phyloP scores from a whole-genome alignment of 805 yeast genomes.

The Saccharomycopsis oosterbeekiorum region DNA sequence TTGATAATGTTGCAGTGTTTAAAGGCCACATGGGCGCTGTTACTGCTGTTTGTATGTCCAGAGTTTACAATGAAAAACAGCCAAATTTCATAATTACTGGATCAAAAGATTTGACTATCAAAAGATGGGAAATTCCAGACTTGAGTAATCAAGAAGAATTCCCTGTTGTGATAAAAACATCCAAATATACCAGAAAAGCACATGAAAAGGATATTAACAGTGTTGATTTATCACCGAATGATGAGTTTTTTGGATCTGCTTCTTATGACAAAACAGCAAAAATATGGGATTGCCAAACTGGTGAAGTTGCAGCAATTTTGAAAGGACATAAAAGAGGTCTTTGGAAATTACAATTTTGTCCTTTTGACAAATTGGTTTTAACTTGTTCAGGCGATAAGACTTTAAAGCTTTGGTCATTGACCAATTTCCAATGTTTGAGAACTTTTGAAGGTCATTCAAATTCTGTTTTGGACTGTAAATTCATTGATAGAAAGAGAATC shows the following conservation, averaged over 20 bases:
- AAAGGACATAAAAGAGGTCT: conserved; percentile 91
- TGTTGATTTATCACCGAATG: conserved; percentile 84
- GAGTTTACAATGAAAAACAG: conserved; percentile 29
- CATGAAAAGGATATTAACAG: conserved; percentile 95
- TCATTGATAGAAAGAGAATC: conserved; percentile 57
- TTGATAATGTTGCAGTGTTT: conserved; percentile 28
- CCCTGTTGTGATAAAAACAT: conserved; percentile 22
- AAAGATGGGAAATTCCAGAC: conserved; percentile 71
- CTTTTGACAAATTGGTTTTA: conserved; percentile 62
- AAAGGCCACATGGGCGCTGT: conserved; percentile 84
- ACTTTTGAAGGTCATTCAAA: conserved; percentile 94
- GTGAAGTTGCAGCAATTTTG: conserved; percentile 77
- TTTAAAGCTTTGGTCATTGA: conserved; percentile 77
- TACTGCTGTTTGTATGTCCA: conserved; percentile 70
- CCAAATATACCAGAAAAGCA: conserved; percentile 83
- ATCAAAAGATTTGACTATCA: conserved; percentile 74
- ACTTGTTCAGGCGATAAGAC: conserved; percentile 94
- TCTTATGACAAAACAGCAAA: conserved; percentile 90
- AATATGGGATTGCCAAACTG: conserved; percentile 77
- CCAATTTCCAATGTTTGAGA: conserved; percentile 61
- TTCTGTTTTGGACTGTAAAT: conserved; percentile 75
- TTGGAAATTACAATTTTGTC: conserved; percentile 83
- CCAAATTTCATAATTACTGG: conserved; percentile 79
- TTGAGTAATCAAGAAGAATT: conserved; percentile 15
- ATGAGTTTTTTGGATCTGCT: conserved; percentile 82